Percentiles rank a stretch among this genome's conserved stretches.
Conservation (phyloP, 1,139 yeast species). For the Zygosaccharomyces pseudobailii region DNA sequence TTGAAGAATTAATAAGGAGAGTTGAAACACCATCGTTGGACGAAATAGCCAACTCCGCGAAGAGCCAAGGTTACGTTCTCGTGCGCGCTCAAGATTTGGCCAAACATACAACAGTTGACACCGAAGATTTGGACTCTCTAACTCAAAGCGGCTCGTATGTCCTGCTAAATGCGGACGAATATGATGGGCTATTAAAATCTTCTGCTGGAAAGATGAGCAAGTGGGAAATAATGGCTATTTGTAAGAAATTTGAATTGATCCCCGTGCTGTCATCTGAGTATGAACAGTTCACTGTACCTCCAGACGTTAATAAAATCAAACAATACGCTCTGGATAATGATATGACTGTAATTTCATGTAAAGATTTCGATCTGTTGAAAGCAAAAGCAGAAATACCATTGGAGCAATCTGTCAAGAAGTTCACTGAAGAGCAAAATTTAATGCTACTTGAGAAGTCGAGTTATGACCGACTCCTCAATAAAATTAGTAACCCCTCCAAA, state of each 20-base stretch:
- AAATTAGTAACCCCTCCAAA: slow-evolving; percentile 20
- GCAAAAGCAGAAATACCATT: slow-evolving; percentile 32
- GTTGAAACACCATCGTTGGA: slow-evolving; percentile 6
- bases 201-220: slow-evolving; percentile 17
- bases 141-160: slow-evolving; percentile 5
- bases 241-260: slow-evolving; percentile 20
- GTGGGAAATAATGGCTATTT: slow-evolving; percentile 20
- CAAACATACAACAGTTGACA: background rate
- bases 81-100: slow-evolving; percentile 2
- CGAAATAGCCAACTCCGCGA: slow-evolving; percentile 6
- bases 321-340: slow-evolving; percentile 20
- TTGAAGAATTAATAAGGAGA: slow-evolving; percentile 4
- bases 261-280: slow-evolving; percentile 30
- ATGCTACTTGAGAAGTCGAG: slow-evolving; percentile 26
- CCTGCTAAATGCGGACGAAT: slow-evolving; percentile 10
- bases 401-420: slow-evolving; percentile 21
- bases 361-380: slow-evolving; percentile 18
- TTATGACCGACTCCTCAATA: slow-evolving; percentile 21
- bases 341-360: slow-evolving; percentile 14
- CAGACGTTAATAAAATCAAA: slow-evolving; percentile 13
- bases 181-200: slow-evolving; percentile 13
- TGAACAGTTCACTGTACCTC: slow-evolving; percentile 21
- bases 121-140: slow-evolving; percentile 1
- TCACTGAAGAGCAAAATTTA: slow-evolving; percentile 28
- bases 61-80: slow-evolving; percentile 6